Evolutionary conservation across 2,329 filamentous ascomycete genomes (phyloP), one percentile per base, ranked within the genome.

Genomic region (Colletotrichum australisinense): DNA sequence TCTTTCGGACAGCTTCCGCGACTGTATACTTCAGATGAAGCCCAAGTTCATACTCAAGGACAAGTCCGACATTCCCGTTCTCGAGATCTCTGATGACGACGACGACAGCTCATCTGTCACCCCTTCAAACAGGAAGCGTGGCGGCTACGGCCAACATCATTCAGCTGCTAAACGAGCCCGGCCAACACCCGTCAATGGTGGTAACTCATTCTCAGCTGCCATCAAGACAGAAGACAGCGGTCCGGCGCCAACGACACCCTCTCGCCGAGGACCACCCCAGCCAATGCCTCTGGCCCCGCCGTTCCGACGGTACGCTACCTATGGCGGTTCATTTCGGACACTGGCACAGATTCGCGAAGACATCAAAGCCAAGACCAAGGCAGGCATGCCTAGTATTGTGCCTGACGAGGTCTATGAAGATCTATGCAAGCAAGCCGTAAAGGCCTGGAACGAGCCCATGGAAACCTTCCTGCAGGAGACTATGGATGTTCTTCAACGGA

Each of bases 331-430:
- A 0, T 85, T 86, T 4, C 82, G 86, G 38, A 87, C 86, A 0
- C 82, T 91, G 2, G 80, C 81, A 4, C 82, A 87, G 49, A 89
- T 94, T 1, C 86, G 88, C 0, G 80, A 84, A 0, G 86, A 91
- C 12, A 91, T 93, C 16, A 80, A 84, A 22, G 81, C 84, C 4
- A 89, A 89, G 14, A 88, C 87, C 30, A 85, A 85, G 22, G 87
- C 89, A 0, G 91, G 91, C 0, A 85, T 91, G 76, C 90, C 90
- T 0, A 87, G 88, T 7, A 85, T 91, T 0, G 88, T 90, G 0
- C 88, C 91, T 0, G 86, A 89, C 0, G 88, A 89, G 49, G 90
- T 93, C 0, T 90, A 92, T 26, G 87, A 91, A 32, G 84, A 85
- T 0, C 83, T 93, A 19, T 90, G 89, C 58, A 83, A 86, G 19